Percentiles rank a stretch among this genome's conserved stretches.
Evolutionary conservation across 257 asterid species (phyloP).

Genomic region (Nicotiana noctiflora): DNA sequence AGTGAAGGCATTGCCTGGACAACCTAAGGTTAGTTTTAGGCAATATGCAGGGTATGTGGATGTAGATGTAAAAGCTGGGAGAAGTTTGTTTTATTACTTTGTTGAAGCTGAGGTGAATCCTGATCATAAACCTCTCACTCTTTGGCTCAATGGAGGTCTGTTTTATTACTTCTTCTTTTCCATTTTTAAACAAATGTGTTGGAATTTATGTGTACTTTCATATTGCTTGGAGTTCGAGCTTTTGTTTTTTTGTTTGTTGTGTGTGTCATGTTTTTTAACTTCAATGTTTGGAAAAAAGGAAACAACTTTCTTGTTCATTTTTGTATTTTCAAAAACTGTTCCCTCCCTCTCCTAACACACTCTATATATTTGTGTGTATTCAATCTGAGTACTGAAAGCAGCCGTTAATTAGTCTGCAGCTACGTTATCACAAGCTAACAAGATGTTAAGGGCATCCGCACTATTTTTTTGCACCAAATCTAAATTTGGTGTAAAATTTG

Average conservation of each 20-base stretch:
- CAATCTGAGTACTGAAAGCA: background rate
- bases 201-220: conserved; percentile 4
- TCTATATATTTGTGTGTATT: background rate
- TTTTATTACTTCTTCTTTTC: background rate
- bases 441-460: background rate
- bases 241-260: background rate
- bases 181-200: background rate
- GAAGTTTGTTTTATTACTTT: conserved; percentile 87
- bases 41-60: conserved; percentile 92
- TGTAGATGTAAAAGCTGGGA: conserved; percentile 72
- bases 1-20: conserved; percentile 74
- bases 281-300: background rate
- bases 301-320: background rate
- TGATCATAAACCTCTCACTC: conserved; percentile 62
- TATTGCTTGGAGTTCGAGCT: conserved; percentile 11
- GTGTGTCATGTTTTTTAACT: background rate
- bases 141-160: conserved; percentile 97
- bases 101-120: conserved; percentile 81
- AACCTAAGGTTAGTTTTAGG: conserved; percentile 67
- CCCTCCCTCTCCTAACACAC: too few relatives aligned
- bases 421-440: background rate
- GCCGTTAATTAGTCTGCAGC: background rate
- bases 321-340: background rate
- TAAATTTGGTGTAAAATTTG: too few relatives aligned
- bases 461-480: too few relatives aligned